Evolutionary conservation across 1,284 basidiomycete genomes (phyloP).

Genomic region (Vanrija pseudolonga): DNA sequence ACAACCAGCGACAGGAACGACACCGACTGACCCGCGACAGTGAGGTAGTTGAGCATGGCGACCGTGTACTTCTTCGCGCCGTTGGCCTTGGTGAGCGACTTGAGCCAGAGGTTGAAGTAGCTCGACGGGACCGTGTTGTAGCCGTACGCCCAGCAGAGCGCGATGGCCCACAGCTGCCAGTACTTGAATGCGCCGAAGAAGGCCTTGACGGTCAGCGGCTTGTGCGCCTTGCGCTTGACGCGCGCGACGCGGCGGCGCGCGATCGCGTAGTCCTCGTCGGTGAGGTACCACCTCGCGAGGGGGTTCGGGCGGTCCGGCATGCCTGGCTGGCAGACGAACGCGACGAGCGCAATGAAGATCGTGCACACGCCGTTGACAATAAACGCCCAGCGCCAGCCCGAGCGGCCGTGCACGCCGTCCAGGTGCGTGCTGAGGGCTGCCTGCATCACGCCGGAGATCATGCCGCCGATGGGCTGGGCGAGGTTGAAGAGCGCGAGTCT

Average conservation of each 20-base stretch:
- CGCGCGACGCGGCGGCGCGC: conserved; percentile 16
- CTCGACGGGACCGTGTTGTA: conserved; percentile 17
- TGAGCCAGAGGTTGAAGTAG: conserved; percentile 34
- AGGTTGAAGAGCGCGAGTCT: conserved; percentile 24
- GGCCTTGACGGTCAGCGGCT: conserved; percentile 13
- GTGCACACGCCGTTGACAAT: conserved; percentile 15
- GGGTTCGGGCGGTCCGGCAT: conserved; percentile 20
- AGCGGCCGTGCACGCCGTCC: conserved; percentile 5
- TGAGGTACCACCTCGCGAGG: conserved; percentile 20
- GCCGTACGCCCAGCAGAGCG: conserved; percentile 17
- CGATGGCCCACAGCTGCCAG: conserved; percentile 18
- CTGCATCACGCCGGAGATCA: conserved; percentile 25
- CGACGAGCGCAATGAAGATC: conserved; percentile 11
- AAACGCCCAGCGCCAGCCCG: conserved; percentile 24
- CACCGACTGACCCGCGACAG: conserved; percentile 7
- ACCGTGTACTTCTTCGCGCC: conserved; percentile 17
- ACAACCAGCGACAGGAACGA: conserved; percentile 1
- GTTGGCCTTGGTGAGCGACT: conserved; percentile 20
- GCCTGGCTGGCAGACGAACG: conserved; percentile 6
- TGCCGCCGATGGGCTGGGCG: conserved; percentile 17
- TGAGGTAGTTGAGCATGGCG: conserved; percentile 11
- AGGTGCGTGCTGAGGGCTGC: conserved; percentile 22
- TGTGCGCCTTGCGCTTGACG: conserved; percentile 16
- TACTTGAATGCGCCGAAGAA: conserved; percentile 13
- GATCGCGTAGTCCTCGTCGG: conserved; percentile 17